These are phyloP conservation scores for Diplodia corticola DNA, from an alignment of 2,329 filamentous ascomycete species.

Conservation along the genomic window DNA sequence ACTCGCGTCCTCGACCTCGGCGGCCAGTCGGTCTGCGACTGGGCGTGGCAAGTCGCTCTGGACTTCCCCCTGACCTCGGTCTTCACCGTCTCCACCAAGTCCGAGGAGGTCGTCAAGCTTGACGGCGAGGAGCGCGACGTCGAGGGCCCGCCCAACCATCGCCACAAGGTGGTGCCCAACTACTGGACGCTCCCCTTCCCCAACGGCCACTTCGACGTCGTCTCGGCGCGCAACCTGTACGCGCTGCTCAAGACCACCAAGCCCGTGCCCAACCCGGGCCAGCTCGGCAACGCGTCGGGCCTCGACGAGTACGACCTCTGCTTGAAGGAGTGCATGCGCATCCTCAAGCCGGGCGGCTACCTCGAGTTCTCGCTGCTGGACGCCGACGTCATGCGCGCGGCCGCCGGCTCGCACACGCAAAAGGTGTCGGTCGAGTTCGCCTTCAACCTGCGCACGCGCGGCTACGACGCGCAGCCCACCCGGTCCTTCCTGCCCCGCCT, in stretches of 20 bases:
- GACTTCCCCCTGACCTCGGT: slow-evolving; percentile 84
- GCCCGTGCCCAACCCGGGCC: slow-evolving; percentile 46
- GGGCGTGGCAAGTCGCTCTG: slow-evolving; percentile 91
- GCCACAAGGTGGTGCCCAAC: slow-evolving; percentile 73
- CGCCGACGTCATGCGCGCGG: slow-evolving; percentile 83
- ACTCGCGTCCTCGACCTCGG: slow-evolving; percentile 82
- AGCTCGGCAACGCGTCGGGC: not conserved
- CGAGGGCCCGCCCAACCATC: slow-evolving; percentile 82
- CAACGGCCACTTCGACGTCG: slow-evolving; percentile 82
- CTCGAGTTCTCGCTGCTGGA: slow-evolving; percentile 90
- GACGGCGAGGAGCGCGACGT: slow-evolving; percentile 45
- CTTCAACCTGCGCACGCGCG: slow-evolving; percentile 82
- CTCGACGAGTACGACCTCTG: slow-evolving; percentile 84
- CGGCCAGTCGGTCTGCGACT: slow-evolving; percentile 82
- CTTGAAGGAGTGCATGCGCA: slow-evolving; percentile 81
- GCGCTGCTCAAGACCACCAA: slow-evolving; percentile 70
- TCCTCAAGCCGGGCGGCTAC: slow-evolving; percentile 89
- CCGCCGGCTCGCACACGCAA: slow-evolving; percentile 74
- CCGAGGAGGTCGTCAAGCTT: slow-evolving; percentile 37
- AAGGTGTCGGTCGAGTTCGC: slow-evolving; percentile 90
- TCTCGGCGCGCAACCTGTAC: slow-evolving; percentile 86
- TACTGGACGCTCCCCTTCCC: slow-evolving; percentile 83
- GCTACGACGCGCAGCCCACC: slow-evolving; percentile 84
- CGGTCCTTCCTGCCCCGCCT: slow-evolving; percentile 78
- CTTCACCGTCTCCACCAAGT: slow-evolving; percentile 75